Conservation (phyloP, 2,329 filamentous ascomycete genomes). For the Blastomyces parvus region DNA sequence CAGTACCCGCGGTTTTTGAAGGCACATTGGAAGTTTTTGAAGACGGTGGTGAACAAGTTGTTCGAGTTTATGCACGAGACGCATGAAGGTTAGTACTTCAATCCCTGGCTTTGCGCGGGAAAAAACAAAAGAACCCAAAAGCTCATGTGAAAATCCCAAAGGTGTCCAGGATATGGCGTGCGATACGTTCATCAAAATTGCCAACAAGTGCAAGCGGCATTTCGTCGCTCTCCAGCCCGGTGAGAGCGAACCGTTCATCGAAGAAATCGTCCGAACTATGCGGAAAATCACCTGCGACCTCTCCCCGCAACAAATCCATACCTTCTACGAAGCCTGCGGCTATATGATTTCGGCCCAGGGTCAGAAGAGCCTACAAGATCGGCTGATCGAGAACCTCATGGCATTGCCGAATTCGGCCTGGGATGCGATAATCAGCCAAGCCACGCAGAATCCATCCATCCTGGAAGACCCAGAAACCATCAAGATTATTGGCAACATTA, state of each 20-base stretch:
- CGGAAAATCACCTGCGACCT: conserved; percentile 92
- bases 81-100: conserved; percentile 61
- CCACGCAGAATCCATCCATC: conserved; percentile 73
- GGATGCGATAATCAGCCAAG: conserved; percentile 87
- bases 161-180: conserved; percentile 99
- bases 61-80: conserved; percentile 99
- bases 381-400: conserved; percentile 87
- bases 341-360: conserved; percentile 99
- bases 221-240: conserved; percentile 94
- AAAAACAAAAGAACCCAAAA: neutral
- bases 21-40: conserved; percentile 98
- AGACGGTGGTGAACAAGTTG: conserved; percentile 98
- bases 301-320: conserved; percentile 93
- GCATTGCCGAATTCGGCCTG: conserved; percentile 84
- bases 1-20: conserved; percentile 98
- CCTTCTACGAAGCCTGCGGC: conserved; percentile 96
- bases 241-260: conserved; percentile 92
- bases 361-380: conserved; percentile 86
- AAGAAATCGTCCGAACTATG: conserved; percentile 94
- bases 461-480: conserved; percentile 90
- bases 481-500: conserved; percentile 98
- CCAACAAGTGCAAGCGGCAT: conserved; percentile 92
- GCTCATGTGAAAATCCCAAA: conserved; percentile 31
- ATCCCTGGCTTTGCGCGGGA: neutral
- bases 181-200: conserved; percentile 99